Evolutionary conservation across 106 monocot genomes (phyloP).

Genomic region (Apostasia ramifera): DNA sequence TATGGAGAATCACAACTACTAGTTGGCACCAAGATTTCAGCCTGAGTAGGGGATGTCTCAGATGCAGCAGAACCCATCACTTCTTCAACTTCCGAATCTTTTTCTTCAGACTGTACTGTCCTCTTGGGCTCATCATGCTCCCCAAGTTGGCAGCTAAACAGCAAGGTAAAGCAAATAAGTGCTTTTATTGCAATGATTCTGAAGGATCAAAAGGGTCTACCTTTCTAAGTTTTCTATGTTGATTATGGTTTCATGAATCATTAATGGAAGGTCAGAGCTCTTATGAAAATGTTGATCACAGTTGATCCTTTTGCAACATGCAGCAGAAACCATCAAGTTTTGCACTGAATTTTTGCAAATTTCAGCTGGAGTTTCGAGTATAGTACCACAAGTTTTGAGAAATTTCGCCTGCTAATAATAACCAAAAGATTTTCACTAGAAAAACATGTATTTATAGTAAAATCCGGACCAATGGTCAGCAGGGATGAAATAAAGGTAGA

Average conservation of each 20-base stretch:
- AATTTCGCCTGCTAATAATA: slow-evolving; percentile 16
- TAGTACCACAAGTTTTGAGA: slow-evolving; percentile 23
- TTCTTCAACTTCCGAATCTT: slow-evolving; percentile 5
- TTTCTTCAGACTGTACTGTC: slow-evolving; percentile 15
- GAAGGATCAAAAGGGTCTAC: neutral
- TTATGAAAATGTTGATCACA: slow-evolving; percentile 1
- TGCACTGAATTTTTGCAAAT: slow-evolving; percentile 9
- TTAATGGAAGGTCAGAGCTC: neutral
- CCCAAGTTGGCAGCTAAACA: slow-evolving; percentile 15
- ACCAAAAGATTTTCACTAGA: neutral
- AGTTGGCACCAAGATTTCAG: slow-evolving; percentile 6
- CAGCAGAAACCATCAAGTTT: neutral
- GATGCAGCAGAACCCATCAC: neutral
- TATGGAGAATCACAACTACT: slow-evolving; percentile 19
- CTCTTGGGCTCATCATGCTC: neutral
- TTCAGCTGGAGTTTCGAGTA: slow-evolving; percentile 23
- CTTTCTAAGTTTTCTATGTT: neutral
- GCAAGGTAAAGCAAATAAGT: neutral
- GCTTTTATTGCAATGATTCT: neutral
- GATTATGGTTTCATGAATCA: slow-evolving; percentile 1
- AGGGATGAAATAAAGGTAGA: neutral
- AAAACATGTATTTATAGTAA: neutral
- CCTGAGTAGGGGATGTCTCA: slow-evolving; percentile 18
- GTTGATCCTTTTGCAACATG: neutral
- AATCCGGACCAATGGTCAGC: neutral